These are phyloP conservation scores for Penicillium ochrochloron DNA, from an alignment of 495 filamentous ascomycete genomes.

Conservation along the genomic window DNA sequence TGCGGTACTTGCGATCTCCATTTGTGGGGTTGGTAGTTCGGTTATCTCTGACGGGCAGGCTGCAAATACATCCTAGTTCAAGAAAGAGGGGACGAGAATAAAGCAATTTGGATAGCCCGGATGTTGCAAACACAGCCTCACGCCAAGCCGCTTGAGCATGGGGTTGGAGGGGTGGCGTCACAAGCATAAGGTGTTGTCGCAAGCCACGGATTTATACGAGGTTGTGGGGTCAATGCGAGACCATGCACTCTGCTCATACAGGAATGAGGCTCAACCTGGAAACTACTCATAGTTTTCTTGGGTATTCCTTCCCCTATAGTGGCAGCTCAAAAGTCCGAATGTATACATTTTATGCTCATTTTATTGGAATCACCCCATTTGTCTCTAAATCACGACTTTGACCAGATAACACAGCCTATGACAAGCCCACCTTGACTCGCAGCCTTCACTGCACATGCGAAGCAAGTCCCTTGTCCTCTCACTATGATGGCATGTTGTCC, in stretches of 20 bases:
- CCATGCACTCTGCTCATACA: neutral
- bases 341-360: no score
- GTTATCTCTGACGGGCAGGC: neutral
- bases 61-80: no score
- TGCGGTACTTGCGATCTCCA: constrained; percentile 17
- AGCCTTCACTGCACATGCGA: constrained; percentile 13
- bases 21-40: neutral
- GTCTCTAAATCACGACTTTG: neutral
- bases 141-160: neutral
- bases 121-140: neutral
- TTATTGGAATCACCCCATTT: no score
- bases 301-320: neutral
- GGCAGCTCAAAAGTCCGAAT: no score
- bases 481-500: constrained; percentile 14
- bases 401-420: constrained; percentile 7
- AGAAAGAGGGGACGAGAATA: neutral
- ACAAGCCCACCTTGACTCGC: constrained; percentile 15
- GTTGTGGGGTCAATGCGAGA: neutral
- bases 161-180: neutral
- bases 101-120: neutral
- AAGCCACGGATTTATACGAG: neutral
- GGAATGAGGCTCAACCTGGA: neutral
- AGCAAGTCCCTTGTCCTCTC: constrained; percentile 1
- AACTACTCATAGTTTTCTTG: neutral
- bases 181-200: neutral